phyloP scores from a whole-genome alignment of 495 filamentous ascomycete genomes.

The Darksidea phi region DNA sequence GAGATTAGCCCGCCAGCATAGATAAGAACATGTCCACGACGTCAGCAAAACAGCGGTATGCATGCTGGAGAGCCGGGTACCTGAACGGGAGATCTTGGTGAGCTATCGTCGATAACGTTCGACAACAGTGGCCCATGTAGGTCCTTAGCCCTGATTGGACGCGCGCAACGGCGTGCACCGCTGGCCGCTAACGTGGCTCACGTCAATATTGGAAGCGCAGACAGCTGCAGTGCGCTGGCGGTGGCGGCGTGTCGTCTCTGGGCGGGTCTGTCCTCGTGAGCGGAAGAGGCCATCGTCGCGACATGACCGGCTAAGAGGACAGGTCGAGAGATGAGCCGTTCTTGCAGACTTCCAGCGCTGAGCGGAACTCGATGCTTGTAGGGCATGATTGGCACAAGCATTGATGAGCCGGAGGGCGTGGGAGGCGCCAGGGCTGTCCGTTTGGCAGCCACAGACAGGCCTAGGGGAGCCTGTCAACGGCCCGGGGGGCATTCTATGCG shows the following conservation, averaged over 20 bases:
- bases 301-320: constrained; percentile 3
- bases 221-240: constrained; percentile 8
- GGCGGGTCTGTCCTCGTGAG: constrained; percentile 18
- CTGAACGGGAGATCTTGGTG: constrained; percentile 5
- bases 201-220: constrained; percentile 21
- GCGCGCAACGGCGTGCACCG: constrained; percentile 19
- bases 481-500: background rate
- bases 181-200: constrained; percentile 25
- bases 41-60: background rate
- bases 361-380: background rate
- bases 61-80: constrained; percentile 9
- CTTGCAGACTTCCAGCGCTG: background rate
- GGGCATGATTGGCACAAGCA: constrained; percentile 22
- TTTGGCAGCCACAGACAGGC: constrained; percentile 5
- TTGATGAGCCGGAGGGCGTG: constrained; percentile 11
- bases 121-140: no score
- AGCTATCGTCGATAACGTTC: no score
- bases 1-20: background rate
- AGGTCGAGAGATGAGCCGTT: constrained; percentile 14
- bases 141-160: no score
- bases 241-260: constrained; percentile 12
- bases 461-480: constrained; percentile 1
- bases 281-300: background rate
- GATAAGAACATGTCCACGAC: background rate
- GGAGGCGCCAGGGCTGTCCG: constrained; percentile 1